Evolutionary conservation across 2,329 filamentous ascomycete genomes (phyloP).

Genomic region (Corniculantispora saksenae): DNA sequence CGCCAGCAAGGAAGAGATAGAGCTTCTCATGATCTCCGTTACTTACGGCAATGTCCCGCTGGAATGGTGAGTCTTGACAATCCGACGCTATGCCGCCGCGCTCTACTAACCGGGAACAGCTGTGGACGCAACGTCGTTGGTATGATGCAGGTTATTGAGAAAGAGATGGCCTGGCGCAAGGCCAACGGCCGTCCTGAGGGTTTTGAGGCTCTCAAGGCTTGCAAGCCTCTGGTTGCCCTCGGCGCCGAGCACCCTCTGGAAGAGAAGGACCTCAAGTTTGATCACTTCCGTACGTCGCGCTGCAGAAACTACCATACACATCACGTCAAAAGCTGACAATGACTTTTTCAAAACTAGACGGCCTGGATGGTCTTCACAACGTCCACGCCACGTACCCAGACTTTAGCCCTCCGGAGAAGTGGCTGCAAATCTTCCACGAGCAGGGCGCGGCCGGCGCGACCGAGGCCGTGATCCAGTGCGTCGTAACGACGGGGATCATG

Average conservation of each 20-base stretch:
- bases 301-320: background rate
- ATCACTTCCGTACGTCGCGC: slow-evolving; percentile 78
- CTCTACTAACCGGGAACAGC: slow-evolving; percentile 41
- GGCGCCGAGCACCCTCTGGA: slow-evolving; percentile 84
- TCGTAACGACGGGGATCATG: slow-evolving; percentile 82
- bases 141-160: slow-evolving; percentile 88
- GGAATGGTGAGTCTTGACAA: slow-evolving; percentile 58
- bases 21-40: slow-evolving; percentile 81
- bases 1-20: slow-evolving; percentile 78
- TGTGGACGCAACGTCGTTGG: slow-evolving; percentile 87
- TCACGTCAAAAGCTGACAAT: background rate
- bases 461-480: slow-evolving; percentile 67
- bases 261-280: slow-evolving; percentile 76
- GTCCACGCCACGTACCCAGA: slow-evolving; percentile 76
- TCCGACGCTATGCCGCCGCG: slow-evolving; percentile 1
- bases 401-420: slow-evolving; percentile 71
- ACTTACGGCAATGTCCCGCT: slow-evolving; percentile 94
- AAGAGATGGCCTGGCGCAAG: slow-evolving; percentile 82
- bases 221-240: slow-evolving; percentile 81
- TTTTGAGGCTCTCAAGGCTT: slow-evolving; percentile 70
- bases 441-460: slow-evolving; percentile 19
- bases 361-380: slow-evolving; percentile 73
- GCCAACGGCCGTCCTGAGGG: slow-evolving; percentile 65
- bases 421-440: slow-evolving; percentile 64
- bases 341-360: slow-evolving; percentile 54